These are phyloP conservation scores for Capsicum pubescens DNA, from an alignment of 257 asterid species.

Conservation along the genomic window DNA sequence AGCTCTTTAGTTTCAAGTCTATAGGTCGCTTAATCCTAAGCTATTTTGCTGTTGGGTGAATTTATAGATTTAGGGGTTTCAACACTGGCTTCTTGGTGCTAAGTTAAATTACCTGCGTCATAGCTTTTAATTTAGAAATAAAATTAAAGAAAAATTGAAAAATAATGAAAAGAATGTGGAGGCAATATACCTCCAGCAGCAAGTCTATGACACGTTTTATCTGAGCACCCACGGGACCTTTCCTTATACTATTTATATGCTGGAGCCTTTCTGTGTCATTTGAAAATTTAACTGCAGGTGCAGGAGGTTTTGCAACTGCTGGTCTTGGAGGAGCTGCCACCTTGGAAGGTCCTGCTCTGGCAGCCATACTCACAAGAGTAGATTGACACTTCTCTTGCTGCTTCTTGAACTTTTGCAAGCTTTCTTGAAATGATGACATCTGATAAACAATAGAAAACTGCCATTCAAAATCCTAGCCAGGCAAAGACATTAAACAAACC, in stretches of 20 bases:
- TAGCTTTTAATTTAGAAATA: neutral
- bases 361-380: constrained; percentile 44
- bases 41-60: neutral
- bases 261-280: constrained; percentile 82
- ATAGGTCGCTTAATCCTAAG: neutral
- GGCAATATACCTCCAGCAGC: constrained; percentile 66
- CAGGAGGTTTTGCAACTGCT: constrained; percentile 56
- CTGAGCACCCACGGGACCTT: constrained; percentile 90
- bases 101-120: constrained; percentile 5
- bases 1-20: neutral
- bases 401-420: constrained; percentile 57
- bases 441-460: constrained; percentile 30
- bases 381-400: constrained; percentile 77
- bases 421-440: constrained; percentile 63
- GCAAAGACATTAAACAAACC: constrained; percentile 4
- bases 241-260: constrained; percentile 82
- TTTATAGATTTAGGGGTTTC: constrained; percentile 4
- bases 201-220: constrained; percentile 80
- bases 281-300: constrained; percentile 69
- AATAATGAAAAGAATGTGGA: neutral
- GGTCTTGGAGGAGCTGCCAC: constrained; percentile 47
- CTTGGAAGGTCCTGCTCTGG: constrained; percentile 50
- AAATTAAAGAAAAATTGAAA: neutral
- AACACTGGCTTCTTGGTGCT: constrained; percentile 8
- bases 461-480: neutral